Base-by-base conservation (phyloP, 148 eudicot genomes). In the Rhododendron mucronatum region DNA sequence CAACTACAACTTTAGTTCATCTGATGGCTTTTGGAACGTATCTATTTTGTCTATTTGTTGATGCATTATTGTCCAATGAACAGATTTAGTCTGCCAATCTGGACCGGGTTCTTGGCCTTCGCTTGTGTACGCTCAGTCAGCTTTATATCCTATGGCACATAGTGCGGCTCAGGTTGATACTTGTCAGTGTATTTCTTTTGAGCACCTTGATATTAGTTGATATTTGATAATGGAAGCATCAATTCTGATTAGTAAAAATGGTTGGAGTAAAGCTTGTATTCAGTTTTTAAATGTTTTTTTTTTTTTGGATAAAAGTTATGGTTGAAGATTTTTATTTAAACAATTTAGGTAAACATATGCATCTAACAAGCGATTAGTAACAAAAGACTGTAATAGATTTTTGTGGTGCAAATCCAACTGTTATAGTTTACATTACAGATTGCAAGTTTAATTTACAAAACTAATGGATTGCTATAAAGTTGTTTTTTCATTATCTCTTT, bases 31-130 rank as follows among this genome's bases (percentile, higher is more conserved):
- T 61, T 84, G 35, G 14, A 53, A 28, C 41, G 23, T n/a, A 84
- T 44, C n/a, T 37, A 33, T 84, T 55, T 55, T 84, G 67, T 5
- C 37, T 14, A 33, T 84, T n/a, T 84, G 67, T 21, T 87, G 50
- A 80, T 8, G 14, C 39, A 37, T 47, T 59, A 69, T 21, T 88
- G 47, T 83, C 84, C 80, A 89, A 67, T 89, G 67, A 76, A 81
- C 95, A 96, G 99, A 96, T 94, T 65, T 95, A 86, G 96, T 97
- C 73, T 94, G 98, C 91, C 99, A 97, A 91, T 97, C 99, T 87
- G 99, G 99, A 86, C 99, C 99, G 57, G 99, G 99, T 84, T 90
- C 95, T 85, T 97, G 98, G 99, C 96, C 99, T 89, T 94, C 96
- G 69, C 90, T 45, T 80, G 90, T 97, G 78, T 97, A 97, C 88